Conservation (phyloP, 305 asterid genomes). For the Salvia sclarea region DNA sequence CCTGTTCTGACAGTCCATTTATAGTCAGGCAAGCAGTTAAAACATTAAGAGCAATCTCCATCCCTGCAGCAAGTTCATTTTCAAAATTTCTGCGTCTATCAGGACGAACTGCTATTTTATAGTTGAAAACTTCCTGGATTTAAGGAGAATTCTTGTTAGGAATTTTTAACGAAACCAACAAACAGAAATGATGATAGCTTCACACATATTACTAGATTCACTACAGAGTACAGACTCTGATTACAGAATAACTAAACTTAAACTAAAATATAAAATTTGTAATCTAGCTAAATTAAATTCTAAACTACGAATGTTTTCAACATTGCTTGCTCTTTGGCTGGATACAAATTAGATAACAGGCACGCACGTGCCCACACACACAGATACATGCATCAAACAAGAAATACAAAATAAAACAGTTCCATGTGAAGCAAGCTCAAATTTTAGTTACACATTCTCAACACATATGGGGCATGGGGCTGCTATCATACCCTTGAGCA, state of each 20-base stretch:
- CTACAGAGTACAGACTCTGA: constrained; percentile 13
- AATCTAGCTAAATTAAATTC: background rate
- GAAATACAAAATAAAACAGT: background rate
- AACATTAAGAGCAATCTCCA: constrained; percentile 74
- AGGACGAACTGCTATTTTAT: constrained; percentile 96
- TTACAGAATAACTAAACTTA: constrained; percentile 13
- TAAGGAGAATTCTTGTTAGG: constrained; percentile 23
- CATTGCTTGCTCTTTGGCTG: background rate
- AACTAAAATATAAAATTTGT: constrained; percentile 11
- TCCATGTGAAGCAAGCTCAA: constrained; percentile 2
- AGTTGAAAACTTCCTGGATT: constrained; percentile 90
- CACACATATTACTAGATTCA: constrained; percentile 13
- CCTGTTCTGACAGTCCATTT: constrained; percentile 86
- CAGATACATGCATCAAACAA: constrained; percentile 1
- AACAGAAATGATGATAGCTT: background rate
- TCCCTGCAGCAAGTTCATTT: constrained; percentile 80
- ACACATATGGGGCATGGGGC: constrained; percentile 7
- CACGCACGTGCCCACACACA: background rate
- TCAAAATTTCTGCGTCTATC: constrained; percentile 95
- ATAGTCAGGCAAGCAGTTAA: constrained; percentile 89
- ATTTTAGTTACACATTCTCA: background rate
- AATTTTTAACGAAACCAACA: constrained; percentile 22
- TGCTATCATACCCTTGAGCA: constrained; percentile 6
- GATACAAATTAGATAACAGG: constrained; percentile 3
- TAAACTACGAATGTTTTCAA: background rate